A percentile compares a stretch with the other conserved stretches of the same genome.
Evolutionary conservation across 768 basidiomycete species (phyloP).

Genomic region (Mycena indigotica): DNA sequence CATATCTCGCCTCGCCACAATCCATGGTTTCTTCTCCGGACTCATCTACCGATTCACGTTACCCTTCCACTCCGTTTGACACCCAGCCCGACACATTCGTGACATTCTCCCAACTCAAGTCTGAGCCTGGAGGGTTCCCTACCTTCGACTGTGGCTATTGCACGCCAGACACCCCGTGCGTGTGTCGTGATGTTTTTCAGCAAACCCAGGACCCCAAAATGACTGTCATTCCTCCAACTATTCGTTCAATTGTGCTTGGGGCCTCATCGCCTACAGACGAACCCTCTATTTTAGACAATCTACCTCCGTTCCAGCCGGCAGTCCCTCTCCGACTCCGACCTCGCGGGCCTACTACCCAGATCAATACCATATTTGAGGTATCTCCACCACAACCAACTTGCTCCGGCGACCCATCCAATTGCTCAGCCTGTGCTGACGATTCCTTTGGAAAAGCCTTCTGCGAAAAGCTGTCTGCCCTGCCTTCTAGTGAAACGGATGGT

Average conservation of each 20-base stretch:
- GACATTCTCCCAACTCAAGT: slow-evolving; percentile 32
- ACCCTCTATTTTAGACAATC: slow-evolving; percentile 71
- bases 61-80: slow-evolving; percentile 37
- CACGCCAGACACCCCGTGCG: slow-evolving; percentile 65
- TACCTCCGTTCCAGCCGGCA: slow-evolving; percentile 79
- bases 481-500: slow-evolving; percentile 50
- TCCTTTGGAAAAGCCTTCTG: slow-evolving; percentile 89
- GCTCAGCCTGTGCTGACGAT: slow-evolving; percentile 83
- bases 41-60: slow-evolving; percentile 37
- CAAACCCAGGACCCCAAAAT: slow-evolving; percentile 39
- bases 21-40: slow-evolving; percentile 57
- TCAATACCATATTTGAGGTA: slow-evolving; percentile 58
- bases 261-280: slow-evolving; percentile 28
- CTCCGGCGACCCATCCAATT: slow-evolving; percentile 86
- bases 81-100: slow-evolving; percentile 30
- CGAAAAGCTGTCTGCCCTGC: slow-evolving; percentile 55
- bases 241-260: slow-evolving; percentile 29
- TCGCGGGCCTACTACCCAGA: slow-evolving; percentile 31
- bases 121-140: slow-evolving; percentile 35
- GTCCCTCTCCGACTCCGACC: slow-evolving; percentile 74
- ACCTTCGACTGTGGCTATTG: slow-evolving; percentile 78
- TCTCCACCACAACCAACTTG: slow-evolving; percentile 50
- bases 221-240: slow-evolving; percentile 20
- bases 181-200: slow-evolving; percentile 70
- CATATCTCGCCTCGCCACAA: slow-evolving; percentile 45